Evolutionary conservation across 306 rosid species (phyloP).

Genomic region (Dalbergia cochinchinensis): DNA sequence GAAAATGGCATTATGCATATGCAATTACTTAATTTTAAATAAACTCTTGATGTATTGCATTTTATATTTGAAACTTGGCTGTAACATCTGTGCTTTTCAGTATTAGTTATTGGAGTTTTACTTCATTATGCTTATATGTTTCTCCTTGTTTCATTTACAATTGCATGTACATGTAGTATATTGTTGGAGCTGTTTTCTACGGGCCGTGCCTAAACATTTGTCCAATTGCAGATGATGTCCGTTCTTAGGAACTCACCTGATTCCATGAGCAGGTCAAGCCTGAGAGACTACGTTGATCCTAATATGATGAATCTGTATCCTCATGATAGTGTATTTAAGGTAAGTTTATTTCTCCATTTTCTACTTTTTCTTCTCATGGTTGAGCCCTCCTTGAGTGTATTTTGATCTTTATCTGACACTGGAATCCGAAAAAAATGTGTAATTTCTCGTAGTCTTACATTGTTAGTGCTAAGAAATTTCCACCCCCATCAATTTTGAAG

Average conservation of each 20-base stretch:
- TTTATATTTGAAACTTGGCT: not conserved
- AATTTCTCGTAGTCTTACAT: not conserved
- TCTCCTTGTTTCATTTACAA: not conserved
- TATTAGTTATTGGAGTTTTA: not conserved
- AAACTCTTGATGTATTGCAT: no score
- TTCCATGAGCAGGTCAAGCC: slow-evolving; percentile 65
- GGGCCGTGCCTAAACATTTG: slow-evolving; percentile 29
- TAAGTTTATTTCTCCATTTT: slow-evolving; percentile 36
- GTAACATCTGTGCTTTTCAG: not conserved
- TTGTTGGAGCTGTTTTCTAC: slow-evolving; percentile 28
- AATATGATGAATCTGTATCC: slow-evolving; percentile 79
- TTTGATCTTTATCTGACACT: not conserved
- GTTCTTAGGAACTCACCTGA: slow-evolving; percentile 77
- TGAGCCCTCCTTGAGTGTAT: no score
- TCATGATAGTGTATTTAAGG: slow-evolving; percentile 82
- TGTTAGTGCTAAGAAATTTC: no score
- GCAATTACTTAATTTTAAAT: no score
- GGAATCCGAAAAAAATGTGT: no score
- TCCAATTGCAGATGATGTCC: slow-evolving; percentile 75
- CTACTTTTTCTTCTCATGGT: not conserved
- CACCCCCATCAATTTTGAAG: not conserved
- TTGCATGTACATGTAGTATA: not conserved
- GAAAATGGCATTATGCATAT: not conserved
- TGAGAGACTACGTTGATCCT: slow-evolving; percentile 72
- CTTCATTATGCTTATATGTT: not conserved